Conservation (phyloP, 768 basidiomycete species). For the Glaciozyma antarctica region DNA sequence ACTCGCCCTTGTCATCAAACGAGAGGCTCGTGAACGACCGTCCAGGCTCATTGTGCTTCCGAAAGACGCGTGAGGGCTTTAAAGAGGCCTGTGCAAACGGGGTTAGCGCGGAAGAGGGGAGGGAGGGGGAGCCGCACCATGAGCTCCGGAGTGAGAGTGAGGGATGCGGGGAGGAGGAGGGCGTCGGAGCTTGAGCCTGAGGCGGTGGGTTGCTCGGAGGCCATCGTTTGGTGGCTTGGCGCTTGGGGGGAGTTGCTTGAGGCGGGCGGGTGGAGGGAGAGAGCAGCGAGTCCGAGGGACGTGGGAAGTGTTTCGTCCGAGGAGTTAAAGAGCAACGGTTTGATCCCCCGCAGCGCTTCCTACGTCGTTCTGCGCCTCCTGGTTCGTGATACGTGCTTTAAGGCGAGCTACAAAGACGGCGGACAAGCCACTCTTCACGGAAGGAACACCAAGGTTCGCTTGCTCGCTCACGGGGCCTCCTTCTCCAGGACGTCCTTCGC, state of each 20-base stretch:
- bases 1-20: conserved; percentile 85
- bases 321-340: neutral
- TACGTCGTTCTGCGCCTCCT: too few species aligned
- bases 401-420: too few species aligned
- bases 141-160: conserved; percentile 19
- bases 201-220: neutral
- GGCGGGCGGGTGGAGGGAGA: too few species aligned
- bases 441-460: too few species aligned
- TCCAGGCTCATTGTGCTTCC: conserved; percentile 58
- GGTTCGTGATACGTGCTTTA: too few species aligned
- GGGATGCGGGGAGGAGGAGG: neutral
- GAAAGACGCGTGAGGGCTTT: conserved; percentile 84
- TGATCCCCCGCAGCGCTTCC: neutral
- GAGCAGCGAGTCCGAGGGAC: too few species aligned
- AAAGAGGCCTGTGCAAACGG: conserved; percentile 39
- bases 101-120: neutral
- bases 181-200: neutral
- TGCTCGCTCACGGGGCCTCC: too few species aligned
- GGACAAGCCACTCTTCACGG: too few species aligned
- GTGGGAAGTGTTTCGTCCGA: too few species aligned
- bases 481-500: too few species aligned
- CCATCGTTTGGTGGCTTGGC: neutral
- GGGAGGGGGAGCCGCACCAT: conserved; percentile 6
- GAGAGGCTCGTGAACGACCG: conserved; percentile 66
- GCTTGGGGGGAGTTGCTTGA: too few species aligned